phyloP scores from a whole-genome alignment of 164 flowering plant genomes.

The Nymphaea colorata region DNA sequence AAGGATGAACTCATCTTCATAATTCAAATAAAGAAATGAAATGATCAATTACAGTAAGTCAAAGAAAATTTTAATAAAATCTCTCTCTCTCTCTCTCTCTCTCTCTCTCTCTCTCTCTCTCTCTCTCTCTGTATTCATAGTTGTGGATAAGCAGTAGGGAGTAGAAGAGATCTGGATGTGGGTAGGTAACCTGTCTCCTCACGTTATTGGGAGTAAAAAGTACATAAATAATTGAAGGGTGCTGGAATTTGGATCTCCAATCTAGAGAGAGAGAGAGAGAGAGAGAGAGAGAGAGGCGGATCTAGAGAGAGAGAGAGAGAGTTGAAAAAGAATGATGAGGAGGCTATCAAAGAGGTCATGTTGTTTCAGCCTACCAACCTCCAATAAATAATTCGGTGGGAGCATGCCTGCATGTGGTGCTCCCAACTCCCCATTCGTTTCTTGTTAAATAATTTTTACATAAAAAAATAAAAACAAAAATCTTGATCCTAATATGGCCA shows the following conservation, averaged over 20 bases:
- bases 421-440: not conserved
- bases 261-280: not conserved
- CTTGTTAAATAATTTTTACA: not conserved
- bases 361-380: not conserved
- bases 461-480: too few species aligned
- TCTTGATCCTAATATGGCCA: too few species aligned
- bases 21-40: too few species aligned
- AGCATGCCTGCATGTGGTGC: not conserved
- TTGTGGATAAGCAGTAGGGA: not conserved
- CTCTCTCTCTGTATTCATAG: too few species aligned
- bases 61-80: too few species aligned
- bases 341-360: too few species aligned
- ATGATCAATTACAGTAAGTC: too few species aligned
- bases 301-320: not conserved
- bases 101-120: too few species aligned
- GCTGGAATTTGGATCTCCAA: not conserved
- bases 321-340: too few species aligned
- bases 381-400: not conserved
- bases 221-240: too few species aligned
- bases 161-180: not conserved
- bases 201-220: not conserved
- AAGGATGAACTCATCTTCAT: too few species aligned
- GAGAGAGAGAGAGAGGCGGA: not conserved
- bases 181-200: not conserved
- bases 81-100: too few species aligned